phyloP scores from a whole-genome alignment of 1,139 yeast species.

The Kodamaea plutei region DNA sequence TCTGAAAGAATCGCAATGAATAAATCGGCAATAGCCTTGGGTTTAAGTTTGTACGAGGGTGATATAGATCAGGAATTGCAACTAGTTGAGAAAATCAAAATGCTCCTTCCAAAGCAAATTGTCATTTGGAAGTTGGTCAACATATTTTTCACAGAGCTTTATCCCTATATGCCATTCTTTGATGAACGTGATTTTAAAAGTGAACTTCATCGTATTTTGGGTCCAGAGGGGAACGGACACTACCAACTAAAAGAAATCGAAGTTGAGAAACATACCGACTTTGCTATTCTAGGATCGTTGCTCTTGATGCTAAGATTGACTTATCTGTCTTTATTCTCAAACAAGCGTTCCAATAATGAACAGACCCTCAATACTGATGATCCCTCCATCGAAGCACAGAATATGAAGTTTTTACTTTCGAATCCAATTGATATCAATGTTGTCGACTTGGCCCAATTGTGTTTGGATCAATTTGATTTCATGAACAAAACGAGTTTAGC shows the following conservation, averaged over 20 bases:
- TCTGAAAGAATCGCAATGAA: slow-evolving; percentile 12
- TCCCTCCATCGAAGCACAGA: slow-evolving; percentile 20
- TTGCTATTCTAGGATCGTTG: slow-evolving; percentile 42
- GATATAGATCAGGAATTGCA: slow-evolving; percentile 27
- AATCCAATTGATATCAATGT: slow-evolving; percentile 47
- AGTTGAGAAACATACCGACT: slow-evolving; percentile 39
- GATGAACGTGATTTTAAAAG: slow-evolving; percentile 36
- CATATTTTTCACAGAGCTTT: slow-evolving; percentile 40
- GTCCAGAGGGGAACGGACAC: slow-evolving; percentile 13
- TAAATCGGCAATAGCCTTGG: slow-evolving; percentile 25
- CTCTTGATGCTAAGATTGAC: slow-evolving; percentile 41
- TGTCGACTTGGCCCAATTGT: slow-evolving; percentile 46
- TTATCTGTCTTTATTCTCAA: slow-evolving; percentile 32
- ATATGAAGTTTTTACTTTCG: slow-evolving; percentile 38
- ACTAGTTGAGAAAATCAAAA: slow-evolving; percentile 22
- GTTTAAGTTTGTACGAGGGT: slow-evolving; percentile 29
- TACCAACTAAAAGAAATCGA: slow-evolving; percentile 15
- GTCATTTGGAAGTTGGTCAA: slow-evolving; percentile 29
- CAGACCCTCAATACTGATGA: slow-evolving; percentile 21
- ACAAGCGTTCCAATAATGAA: slow-evolving; percentile 27
- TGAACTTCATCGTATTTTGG: slow-evolving; percentile 20
- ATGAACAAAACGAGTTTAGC: slow-evolving; percentile 45
- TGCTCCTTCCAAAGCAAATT: slow-evolving; percentile 34
- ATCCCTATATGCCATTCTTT: slow-evolving; percentile 49
- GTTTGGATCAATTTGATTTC: slow-evolving; percentile 50